phyloP scores from a whole-genome alignment of 352 stramenopile species.

The Phytophthora europaea region DNA sequence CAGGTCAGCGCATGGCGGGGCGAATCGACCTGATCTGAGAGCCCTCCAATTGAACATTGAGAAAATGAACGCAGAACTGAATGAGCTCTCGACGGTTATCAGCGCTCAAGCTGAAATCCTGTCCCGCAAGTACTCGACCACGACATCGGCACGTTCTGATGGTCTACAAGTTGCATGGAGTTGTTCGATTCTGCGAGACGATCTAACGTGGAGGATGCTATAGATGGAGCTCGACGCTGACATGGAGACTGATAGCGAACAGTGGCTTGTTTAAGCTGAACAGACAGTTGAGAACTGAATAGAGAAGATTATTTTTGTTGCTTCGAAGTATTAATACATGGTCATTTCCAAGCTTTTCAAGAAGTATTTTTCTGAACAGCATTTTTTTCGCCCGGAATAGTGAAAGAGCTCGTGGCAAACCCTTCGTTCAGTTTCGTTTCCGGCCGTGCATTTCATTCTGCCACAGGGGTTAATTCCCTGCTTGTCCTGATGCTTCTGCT shows the following conservation, averaged over 20 bases:
- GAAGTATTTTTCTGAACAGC: too few relatives aligned
- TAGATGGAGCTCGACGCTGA: slow-evolving; percentile 15
- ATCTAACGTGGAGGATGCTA: neutral
- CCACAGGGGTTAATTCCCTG: too few relatives aligned
- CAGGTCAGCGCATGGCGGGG: neutral
- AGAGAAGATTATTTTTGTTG: too few relatives aligned
- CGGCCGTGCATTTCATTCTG: too few relatives aligned
- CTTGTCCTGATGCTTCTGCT: too few relatives aligned
- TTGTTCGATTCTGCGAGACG: neutral
- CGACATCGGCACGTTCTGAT: slow-evolving; percentile 10
- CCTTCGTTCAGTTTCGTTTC: too few relatives aligned
- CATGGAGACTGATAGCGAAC: slow-evolving; percentile 23
- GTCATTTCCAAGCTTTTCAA: too few relatives aligned
- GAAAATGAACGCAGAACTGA: slow-evolving; percentile 34
- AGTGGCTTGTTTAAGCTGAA: slow-evolving; percentile 16
- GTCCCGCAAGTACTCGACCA: neutral
- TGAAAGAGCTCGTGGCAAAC: too few relatives aligned
- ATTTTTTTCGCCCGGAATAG: too few relatives aligned
- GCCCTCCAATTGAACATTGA: slow-evolving; percentile 30
- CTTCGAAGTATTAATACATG: too few relatives aligned
- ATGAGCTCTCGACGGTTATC: slow-evolving; percentile 17
- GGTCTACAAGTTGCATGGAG: slow-evolving; percentile 25
- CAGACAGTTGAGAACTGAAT: too few relatives aligned
- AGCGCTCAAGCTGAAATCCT: slow-evolving; percentile 2
- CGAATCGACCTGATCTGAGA: slow-evolving; percentile 10